Conservation (phyloP, 1,284 basidiomycete species). For the Apiotrichum akiyoshidainum region DNA sequence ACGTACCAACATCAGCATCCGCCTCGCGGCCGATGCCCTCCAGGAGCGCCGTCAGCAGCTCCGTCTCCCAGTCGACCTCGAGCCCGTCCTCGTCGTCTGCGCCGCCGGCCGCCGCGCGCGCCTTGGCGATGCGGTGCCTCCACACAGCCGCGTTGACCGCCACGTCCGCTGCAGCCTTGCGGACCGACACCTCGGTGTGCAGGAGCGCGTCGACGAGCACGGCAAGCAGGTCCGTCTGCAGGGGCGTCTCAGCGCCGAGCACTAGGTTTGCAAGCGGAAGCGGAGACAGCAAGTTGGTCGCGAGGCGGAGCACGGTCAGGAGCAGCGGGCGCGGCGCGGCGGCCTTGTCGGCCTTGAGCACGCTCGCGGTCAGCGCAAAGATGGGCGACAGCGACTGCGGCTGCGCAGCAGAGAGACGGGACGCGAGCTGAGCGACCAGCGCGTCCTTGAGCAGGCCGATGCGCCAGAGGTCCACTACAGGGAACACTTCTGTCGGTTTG, state of each 20-base stretch:
- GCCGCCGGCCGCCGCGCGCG: conserved; percentile 32
- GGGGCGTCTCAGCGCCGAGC: conserved; percentile 45
- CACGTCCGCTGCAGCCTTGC: conserved; percentile 74
- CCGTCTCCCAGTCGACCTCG: conserved; percentile 76
- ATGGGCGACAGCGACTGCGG: conserved; percentile 56
- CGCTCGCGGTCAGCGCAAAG: conserved; percentile 50
- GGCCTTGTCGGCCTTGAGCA: conserved; percentile 17
- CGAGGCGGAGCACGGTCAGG: conserved; percentile 67
- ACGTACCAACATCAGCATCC: conserved; percentile 75
- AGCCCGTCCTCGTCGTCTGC: conserved; percentile 53
- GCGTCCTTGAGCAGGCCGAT: conserved; percentile 66
- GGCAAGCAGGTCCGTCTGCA: conserved; percentile 50
- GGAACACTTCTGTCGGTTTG: conserved; percentile 65
- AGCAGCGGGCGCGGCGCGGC: conserved; percentile 54
- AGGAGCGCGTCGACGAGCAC: conserved; percentile 66
- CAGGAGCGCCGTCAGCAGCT: conserved; percentile 71
- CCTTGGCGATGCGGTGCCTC: conserved; percentile 59
- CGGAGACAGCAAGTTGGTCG: conserved; percentile 69
- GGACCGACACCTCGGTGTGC: conserved; percentile 64
- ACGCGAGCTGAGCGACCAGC: conserved; percentile 57
- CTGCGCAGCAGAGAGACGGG: conserved; percentile 53
- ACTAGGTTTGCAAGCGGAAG: conserved; percentile 58
- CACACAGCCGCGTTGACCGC: conserved; percentile 70
- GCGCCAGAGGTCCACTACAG: conserved; percentile 78
- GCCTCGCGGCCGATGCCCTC: conserved; percentile 69